Percentiles rank a stretch among this genome's conserved stretches.
Conservation (phyloP, 768 basidiomycete species). For the Rossbeevera mucosa region DNA sequence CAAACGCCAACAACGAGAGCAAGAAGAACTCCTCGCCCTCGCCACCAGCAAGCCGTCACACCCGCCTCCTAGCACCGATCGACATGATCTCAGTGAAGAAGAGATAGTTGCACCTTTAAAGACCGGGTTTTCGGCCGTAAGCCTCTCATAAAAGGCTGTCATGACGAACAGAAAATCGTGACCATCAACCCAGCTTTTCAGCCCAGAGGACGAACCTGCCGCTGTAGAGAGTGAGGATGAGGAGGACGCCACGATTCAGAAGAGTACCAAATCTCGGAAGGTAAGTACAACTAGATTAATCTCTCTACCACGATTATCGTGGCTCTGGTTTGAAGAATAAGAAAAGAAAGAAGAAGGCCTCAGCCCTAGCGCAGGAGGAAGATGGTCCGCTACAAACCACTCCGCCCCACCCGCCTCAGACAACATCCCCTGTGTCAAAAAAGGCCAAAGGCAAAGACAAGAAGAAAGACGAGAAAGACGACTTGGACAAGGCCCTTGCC, state of each 20-base stretch:
- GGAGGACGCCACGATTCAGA: slow-evolving; percentile 11
- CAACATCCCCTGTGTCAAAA: slow-evolving; percentile 31
- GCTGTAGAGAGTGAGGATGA: slow-evolving; percentile 22
- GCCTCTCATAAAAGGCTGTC: slow-evolving; percentile 14
- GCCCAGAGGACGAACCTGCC: slow-evolving; percentile 27
- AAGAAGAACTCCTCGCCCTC: slow-evolving; percentile 70
- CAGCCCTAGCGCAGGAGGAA: not conserved
- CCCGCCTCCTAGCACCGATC: slow-evolving; percentile 8
- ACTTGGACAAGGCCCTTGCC: slow-evolving; percentile 78
- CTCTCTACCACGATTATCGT: not conserved
- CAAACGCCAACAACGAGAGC: slow-evolving; percentile 83
- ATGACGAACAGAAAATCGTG: slow-evolving; percentile 12
- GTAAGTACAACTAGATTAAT: slow-evolving; percentile 5
- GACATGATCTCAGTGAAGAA: slow-evolving; percentile 36
- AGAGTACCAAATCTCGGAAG: slow-evolving; percentile 22
- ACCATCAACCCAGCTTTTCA: slow-evolving; percentile 39
- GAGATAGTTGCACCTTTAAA: slow-evolving; percentile 21
- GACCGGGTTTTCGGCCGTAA: slow-evolving; percentile 44
- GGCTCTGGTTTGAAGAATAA: slow-evolving; percentile 24
- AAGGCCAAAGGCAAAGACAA: slow-evolving; percentile 64
- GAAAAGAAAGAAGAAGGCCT: slow-evolving; percentile 39
- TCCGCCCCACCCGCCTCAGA: not conserved
- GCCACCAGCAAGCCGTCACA: slow-evolving; percentile 24
- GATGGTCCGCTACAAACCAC: slow-evolving; percentile 6
- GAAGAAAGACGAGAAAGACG: slow-evolving; percentile 60